Evolutionary conservation across 1,284 basidiomycete species (phyloP), one percentile per base, ranked within the genome.

Genomic region (Gymnopus androsaceus): DNA sequence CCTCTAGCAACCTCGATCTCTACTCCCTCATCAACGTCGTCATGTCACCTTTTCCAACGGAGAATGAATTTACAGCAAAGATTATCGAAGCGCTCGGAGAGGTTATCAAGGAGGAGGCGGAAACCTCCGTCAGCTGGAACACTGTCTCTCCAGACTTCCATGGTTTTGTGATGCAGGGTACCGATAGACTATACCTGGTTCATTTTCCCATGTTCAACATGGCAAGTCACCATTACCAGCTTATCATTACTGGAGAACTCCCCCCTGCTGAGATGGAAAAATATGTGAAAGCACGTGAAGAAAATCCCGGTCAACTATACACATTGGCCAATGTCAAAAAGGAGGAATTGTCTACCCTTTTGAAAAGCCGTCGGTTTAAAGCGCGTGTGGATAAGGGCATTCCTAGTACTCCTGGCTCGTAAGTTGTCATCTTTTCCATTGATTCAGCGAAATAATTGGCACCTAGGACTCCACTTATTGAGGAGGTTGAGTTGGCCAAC

Each of bases 1-100:
- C n/a, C n/a, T n/a, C n/a, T n/a, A 68, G 65, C 2, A 58, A 65
- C 11, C 63, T 71, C 45, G 73, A 77, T 51, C 64, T 80, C 6
- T 72, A 67, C 55, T 67, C 71, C 6, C 63, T 79, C 31, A 61
- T 65, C 27, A 77, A 75, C 51, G 74, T 76, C n/a, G 67, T 69
- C 23, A 78, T 77, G 75, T 75, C 74, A 1, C 77, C 77, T 1
- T 80, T 75, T 63, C 67, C 69, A n/a, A 69, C 71, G 1, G 64
- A 63, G 0, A 63, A 58, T 4, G 67, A 73, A 50, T 75, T 77
- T 50, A 63, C 69, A 2, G 44, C 63, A 19, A 58, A 67, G 23
- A 60, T 80, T 21, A 69, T 70, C 3, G 62, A 72, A 25, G 62
- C 61, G 4, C 74, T 80, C 59, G 59, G 68, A 55, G 52, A 67